phyloP scores from a whole-genome alignment of 1,284 basidiomycete species.

The Fomitopsis palustris region DNA sequence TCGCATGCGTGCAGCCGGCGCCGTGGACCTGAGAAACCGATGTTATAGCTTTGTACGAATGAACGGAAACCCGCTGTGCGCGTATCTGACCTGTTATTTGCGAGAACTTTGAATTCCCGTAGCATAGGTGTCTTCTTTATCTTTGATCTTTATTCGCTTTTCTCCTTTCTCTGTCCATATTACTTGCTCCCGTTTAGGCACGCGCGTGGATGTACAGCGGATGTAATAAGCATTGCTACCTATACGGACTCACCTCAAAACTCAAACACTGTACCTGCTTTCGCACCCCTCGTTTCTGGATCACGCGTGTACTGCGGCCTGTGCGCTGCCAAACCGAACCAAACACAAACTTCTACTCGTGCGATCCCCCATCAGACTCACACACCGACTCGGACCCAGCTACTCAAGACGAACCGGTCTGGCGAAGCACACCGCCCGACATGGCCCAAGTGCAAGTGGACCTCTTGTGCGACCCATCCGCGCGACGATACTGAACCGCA shows the following conservation, averaged over 20 bases:
- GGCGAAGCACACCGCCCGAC: neutral
- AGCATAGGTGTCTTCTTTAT: constrained; percentile 4
- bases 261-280: neutral
- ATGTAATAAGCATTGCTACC: neutral
- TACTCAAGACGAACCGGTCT: constrained; percentile 10
- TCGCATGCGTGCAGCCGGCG: neutral
- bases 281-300: neutral
- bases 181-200: constrained; percentile 13
- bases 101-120: constrained; percentile 7
- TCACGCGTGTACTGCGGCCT: neutral
- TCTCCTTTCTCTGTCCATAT: constrained; percentile 21
- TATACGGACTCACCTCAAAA: neutral
- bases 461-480: neutral
- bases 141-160: constrained; percentile 16
- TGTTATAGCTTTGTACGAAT: neutral
- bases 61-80: neutral
- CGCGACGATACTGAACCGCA: neutral
- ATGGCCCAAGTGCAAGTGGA: constrained; percentile 4
- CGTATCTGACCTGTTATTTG: constrained; percentile 7
- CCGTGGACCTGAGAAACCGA: neutral
- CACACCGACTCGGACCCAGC: neutral
- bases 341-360: constrained; percentile 4
- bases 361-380: neutral
- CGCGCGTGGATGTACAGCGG: neutral
- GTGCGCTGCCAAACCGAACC: constrained; percentile 1